Base-by-base conservation (phyloP, 176 grass and related monocot species). In the Oryza meyeriana region DNA sequence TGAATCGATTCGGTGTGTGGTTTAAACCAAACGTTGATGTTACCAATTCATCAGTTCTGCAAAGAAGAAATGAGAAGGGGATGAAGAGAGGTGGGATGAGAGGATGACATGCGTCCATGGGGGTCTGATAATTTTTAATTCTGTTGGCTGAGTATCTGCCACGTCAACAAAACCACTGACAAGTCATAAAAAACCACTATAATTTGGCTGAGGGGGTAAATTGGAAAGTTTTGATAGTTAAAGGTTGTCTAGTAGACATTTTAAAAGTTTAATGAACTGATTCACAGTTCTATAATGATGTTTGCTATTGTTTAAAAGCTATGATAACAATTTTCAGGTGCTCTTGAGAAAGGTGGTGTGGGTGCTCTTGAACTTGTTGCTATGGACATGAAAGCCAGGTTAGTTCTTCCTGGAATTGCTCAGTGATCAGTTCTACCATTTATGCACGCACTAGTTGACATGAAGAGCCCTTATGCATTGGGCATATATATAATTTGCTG, bases 351-450 rank as follows among this genome's bases (percentile, higher is more conserved):
- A 88, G 95, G 95, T 82, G 95, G 95, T 84, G 95, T 98, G 76
- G 92, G 92, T 81, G 95, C 95, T 62, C 90, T 98, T 77, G 95
- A 98, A 89, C 90, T 98, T 74, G 95, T 98, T 88, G 95, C 95
- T 39, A 98, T 98, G 95, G 95, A 98, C 73, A 94, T 98, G 95
- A 98, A 98, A 90, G 90, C 95, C 69, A 97, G 90, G 94, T 97
- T 80, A 64, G 74, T 89, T 91, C 59, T 75, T 81, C 20, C 30
- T 48, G 32, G 31, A 20, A 74, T 42, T 63, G 10, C n/a, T 78
- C 10, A 47, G 50, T 74, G 45, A 41, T 30, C 11, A 32, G 31
- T 72, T 84, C 70, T 80, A 50, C 25, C 25, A 4, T 57, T 57
- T 80, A 57, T 74, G 33, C 52, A 64, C 27, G 24, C 45, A 44